These are phyloP conservation scores for Fusarium zealandicum DNA, from an alignment of 2,329 filamentous ascomycete genomes.

Conservation along the genomic window DNA sequence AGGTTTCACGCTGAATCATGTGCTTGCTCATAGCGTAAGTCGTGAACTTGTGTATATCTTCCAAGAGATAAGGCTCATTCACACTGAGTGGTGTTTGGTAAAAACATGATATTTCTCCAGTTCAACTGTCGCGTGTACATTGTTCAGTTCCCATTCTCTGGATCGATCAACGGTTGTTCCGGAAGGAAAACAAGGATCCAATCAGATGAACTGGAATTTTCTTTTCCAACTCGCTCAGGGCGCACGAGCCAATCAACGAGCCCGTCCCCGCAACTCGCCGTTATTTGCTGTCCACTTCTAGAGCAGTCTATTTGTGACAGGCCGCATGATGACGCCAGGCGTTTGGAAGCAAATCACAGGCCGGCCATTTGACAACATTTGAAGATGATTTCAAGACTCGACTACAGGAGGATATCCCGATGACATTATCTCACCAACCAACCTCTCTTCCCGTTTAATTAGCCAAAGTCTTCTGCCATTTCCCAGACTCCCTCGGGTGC, in stretches of 20 bases:
- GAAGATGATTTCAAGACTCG: neutral
- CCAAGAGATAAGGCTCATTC: no score
- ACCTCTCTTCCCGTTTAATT: neutral
- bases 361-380: neutral
- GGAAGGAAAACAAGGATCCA: constrained; percentile 6
- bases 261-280: constrained; percentile 15
- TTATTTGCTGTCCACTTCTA: neutral
- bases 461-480: neutral
- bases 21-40: no score
- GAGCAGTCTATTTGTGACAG: constrained; percentile 14
- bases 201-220: constrained; percentile 21
- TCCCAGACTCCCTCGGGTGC: constrained; percentile 31
- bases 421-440: neutral
- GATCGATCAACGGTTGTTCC: constrained; percentile 2
- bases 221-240: constrained; percentile 3
- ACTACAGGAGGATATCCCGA: neutral
- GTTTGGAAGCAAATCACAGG: constrained; percentile 3
- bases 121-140: neutral
- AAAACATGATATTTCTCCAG: no score
- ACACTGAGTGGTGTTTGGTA: no score
- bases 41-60: no score
- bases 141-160: neutral
- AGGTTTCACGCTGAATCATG: neutral
- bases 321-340: constrained; percentile 20
- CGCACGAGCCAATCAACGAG: constrained; percentile 4